Conservation (phyloP, 1,284 basidiomycete genomes). For the Cutaneotrichosporon daszewskae region DNA sequence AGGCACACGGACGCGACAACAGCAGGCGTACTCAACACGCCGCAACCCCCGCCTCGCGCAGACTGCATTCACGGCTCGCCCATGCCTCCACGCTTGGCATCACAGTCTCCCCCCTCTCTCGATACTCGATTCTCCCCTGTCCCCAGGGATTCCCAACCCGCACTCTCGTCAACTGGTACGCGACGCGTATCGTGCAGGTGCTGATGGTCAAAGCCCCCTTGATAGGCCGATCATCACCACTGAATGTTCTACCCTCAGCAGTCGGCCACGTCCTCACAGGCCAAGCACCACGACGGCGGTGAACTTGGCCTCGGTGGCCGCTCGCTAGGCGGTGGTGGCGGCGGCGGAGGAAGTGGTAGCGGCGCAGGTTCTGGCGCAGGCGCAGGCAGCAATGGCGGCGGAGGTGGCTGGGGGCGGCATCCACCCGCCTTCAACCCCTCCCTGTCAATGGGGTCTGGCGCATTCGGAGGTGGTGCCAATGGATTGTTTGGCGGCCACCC, state of each 20-base stretch:
- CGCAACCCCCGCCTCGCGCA: neutral
- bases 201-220: neutral
- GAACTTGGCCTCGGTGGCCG: constrained; percentile 18
- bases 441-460: constrained; percentile 13
- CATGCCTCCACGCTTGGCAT: constrained; percentile 21
- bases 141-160: neutral
- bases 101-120: constrained; percentile 6
- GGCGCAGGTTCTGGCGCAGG: constrained; percentile 6
- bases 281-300: constrained; percentile 36
- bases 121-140: constrained; percentile 3
- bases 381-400: constrained; percentile 16
- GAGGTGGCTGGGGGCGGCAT: constrained; percentile 18
- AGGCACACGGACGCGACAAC: too few relatives aligned
- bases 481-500: constrained; percentile 15
- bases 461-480: constrained; percentile 14
- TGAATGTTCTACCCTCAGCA: constrained; percentile 36
- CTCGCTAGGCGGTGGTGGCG: constrained; percentile 5
- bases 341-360: constrained; percentile 8
- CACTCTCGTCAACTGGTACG: neutral
- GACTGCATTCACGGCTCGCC: constrained; percentile 10
- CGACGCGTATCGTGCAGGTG: neutral
- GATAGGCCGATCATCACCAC: constrained; percentile 3
- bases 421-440: constrained; percentile 21
- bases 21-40: neutral
- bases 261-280: constrained; percentile 24